phyloP scores from a whole-genome alignment of 2,329 filamentous ascomycete species.

The Dothistroma septosporum region DNA sequence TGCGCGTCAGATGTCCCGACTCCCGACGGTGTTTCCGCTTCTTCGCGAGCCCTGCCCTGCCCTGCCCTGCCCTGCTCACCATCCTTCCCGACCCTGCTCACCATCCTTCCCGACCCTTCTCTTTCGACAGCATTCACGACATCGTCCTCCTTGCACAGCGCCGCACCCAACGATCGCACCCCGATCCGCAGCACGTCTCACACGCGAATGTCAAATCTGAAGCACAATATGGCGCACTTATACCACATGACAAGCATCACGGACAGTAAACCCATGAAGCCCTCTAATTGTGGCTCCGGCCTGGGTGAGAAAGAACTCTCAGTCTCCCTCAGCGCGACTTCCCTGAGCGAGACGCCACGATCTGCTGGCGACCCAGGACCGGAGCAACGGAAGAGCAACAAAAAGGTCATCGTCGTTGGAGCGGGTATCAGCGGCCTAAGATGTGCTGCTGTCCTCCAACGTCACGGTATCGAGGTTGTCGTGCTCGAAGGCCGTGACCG shows the following conservation, averaged over 20 bases:
- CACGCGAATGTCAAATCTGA: constrained; percentile 26
- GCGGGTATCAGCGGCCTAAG: constrained; percentile 37
- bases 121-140: neutral
- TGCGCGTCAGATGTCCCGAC: too few relatives aligned
- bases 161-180: neutral
- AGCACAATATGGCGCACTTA: constrained; percentile 23
- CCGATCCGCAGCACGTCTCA: neutral
- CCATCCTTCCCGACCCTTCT: neutral
- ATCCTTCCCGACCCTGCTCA: neutral
- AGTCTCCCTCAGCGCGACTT: constrained; percentile 20
- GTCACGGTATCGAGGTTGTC: constrained; percentile 36
- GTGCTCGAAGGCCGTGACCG: constrained; percentile 36
- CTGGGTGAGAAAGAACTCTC: constrained; percentile 20
- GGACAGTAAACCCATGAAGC: constrained; percentile 20
- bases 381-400: constrained; percentile 8
- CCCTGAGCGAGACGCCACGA: constrained; percentile 21
- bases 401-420: constrained; percentile 35
- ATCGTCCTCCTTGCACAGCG: neutral
- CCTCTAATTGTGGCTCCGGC: constrained; percentile 27
- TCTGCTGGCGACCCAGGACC: constrained; percentile 21
- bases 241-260: constrained; percentile 23
- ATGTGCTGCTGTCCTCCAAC: constrained; percentile 35
- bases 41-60: too few relatives aligned
- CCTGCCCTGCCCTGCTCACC: too few relatives aligned
- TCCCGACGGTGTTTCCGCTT: too few relatives aligned